These are phyloP conservation scores for Lizonia empirigonia DNA, from an alignment of 2,329 filamentous ascomycete species.

Conservation along the genomic window DNA sequence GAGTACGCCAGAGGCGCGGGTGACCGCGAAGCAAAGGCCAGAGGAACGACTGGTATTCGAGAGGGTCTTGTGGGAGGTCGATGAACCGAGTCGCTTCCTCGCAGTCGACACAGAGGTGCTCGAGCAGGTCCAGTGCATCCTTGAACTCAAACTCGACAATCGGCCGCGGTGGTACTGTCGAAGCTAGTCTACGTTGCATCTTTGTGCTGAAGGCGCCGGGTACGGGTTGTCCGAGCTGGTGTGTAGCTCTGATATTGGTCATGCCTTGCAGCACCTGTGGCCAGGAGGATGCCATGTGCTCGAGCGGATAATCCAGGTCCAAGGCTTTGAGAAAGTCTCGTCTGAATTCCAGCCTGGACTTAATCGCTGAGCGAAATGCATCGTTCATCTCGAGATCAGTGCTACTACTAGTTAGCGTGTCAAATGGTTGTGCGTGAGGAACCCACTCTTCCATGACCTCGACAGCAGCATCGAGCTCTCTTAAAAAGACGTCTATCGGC, in stretches of 20 bases:
- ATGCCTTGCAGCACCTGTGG: slow-evolving; percentile 52
- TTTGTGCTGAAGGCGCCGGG: slow-evolving; percentile 86
- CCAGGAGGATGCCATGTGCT: slow-evolving; percentile 43
- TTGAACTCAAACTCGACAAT: slow-evolving; percentile 79
- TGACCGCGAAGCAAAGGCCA: slow-evolving; percentile 76
- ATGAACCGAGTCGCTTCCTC: slow-evolving; percentile 57
- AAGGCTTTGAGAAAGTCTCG: slow-evolving; percentile 64
- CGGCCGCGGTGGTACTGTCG: slow-evolving; percentile 89
- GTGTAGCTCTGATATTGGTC: slow-evolving; percentile 63
- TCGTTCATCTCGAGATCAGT: slow-evolving; percentile 39
- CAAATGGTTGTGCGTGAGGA: neutral
- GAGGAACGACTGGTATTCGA: slow-evolving; percentile 66
- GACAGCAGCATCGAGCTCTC: slow-evolving; percentile 41
- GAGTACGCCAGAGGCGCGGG: slow-evolving; percentile 85
- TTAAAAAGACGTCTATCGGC: slow-evolving; percentile 42
- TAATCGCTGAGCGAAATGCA: slow-evolving; percentile 61
- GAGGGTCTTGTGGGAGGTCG: slow-evolving; percentile 34
- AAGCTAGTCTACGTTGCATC: slow-evolving; percentile 87
- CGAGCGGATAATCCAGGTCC: slow-evolving; percentile 46
- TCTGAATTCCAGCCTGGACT: slow-evolving; percentile 69
- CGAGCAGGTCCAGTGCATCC: slow-evolving; percentile 72
- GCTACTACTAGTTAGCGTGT: slow-evolving; percentile 26
- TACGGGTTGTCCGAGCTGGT: slow-evolving; percentile 67
- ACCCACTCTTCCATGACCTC: slow-evolving; percentile 42
- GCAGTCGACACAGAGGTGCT: slow-evolving; percentile 73